Conservation (phyloP, 2,329 filamentous ascomycete species). For the Phaeosphaeria sp. region DNA sequence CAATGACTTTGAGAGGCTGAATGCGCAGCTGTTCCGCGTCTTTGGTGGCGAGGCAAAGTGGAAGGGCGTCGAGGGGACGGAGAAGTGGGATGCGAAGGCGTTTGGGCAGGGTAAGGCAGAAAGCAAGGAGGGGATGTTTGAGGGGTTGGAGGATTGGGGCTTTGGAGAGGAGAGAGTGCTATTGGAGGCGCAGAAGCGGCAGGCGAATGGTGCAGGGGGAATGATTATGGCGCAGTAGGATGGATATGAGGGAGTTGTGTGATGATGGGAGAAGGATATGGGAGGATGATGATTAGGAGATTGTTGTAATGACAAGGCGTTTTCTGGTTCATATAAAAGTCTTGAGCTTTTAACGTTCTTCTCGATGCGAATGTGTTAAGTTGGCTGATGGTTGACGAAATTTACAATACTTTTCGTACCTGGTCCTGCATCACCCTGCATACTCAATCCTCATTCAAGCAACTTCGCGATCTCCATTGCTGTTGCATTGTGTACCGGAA, state of each 20-base stretch:
- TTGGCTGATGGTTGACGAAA: background rate
- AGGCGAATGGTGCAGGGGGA: background rate
- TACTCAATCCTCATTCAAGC: conserved; percentile 13
- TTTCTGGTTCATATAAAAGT: background rate
- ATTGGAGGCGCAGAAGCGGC: conserved; percentile 16
- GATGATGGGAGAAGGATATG: background rate
- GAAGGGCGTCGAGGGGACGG: conserved; percentile 53
- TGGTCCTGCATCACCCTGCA: no score
- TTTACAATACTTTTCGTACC: no score
- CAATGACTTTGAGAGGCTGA: conserved; percentile 56
- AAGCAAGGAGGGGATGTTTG: conserved; percentile 45
- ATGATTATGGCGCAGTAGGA: background rate
- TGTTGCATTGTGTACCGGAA: conserved; percentile 66
- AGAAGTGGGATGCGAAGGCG: conserved; percentile 56
- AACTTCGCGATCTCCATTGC: conserved; percentile 51
- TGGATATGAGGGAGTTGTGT: background rate
- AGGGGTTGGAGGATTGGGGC: conserved; percentile 41
- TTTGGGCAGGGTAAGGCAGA: conserved; percentile 57
- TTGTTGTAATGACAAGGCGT: background rate
- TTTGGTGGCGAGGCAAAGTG: conserved; percentile 47
- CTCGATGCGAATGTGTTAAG: no score
- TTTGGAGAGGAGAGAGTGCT: conserved; percentile 28
- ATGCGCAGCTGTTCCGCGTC: conserved; percentile 51
- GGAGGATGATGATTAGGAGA: background rate
- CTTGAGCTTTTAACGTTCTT: background rate